Evolutionary conservation across 2,329 filamentous ascomycete genomes (phyloP), one percentile per base, ranked within the genome.

Genomic region (Colletotrichum sansevieriae): DNA sequence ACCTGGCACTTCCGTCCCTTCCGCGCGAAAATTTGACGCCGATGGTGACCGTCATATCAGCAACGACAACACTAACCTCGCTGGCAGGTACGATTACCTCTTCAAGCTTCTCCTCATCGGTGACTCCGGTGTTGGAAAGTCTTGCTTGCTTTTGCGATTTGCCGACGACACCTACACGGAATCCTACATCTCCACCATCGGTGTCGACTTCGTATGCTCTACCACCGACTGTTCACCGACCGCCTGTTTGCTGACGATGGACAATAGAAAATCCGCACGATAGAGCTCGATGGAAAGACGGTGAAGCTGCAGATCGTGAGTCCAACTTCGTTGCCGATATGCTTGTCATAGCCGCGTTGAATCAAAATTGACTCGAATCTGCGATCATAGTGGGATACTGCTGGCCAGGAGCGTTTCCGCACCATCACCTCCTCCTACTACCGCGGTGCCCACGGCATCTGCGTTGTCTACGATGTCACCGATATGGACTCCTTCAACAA

Each of bases 401-500:
- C 96, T 74, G 96, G 96, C 75, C 96, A 99, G 85, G 96, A 99
- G 85, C 94, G 96, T 78, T 99, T 99, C 94, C 92, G 96, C 82
- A 99, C 96, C 77, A 99, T 99, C 86, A 99, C 96, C 71, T 98
- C 95, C 47, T 98, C 96, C 71, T 99, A 99, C 89, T 99, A 99
- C 88, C 94, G 96, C 80, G 96, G 96, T 78, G 96, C 96, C 74
- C 96, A 98, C 85, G 96, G 96, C 77, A 99, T 99, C 85, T 99
- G 96, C 85, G 95, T 99, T 75, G 96, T 99, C 81, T 99, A 98
- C 89, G 96, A 99, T 91, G 96, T 99, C 79, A 99, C 96, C 75
- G 96, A 99, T 82, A 98, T 98, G 95, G 96, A 98, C 83, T 97
- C 94, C 35, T 99, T 99, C 93, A 98, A 99, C 91, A 99, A 98